Evolutionary conservation across 2,329 filamentous ascomycete species (phyloP), one percentile per base, ranked within the genome.

Genomic region (Chaetomium sp.): DNA sequence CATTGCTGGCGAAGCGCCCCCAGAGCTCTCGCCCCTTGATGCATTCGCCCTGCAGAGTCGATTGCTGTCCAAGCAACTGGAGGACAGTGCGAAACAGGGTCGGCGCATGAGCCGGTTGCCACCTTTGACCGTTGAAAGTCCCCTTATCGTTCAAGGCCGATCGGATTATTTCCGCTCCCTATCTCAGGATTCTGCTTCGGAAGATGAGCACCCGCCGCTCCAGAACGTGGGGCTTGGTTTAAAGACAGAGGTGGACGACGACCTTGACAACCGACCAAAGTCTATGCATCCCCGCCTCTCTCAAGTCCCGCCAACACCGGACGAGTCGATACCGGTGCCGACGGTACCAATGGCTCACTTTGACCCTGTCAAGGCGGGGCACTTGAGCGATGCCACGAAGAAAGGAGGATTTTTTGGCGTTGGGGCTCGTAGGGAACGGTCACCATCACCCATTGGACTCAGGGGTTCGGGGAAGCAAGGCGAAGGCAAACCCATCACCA

Each of bases 11-110:
- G 88, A 92, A 64, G 81, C 88, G 1, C 92, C 94, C 19, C 94
- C 94, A 5, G 88, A 94, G 52, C 79, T 97, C 55, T 97, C 94
- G 6, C 94, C 94, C 9, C 81, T 99, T 61, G 94, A 99, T 78
- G 92, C 92, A 48, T 95, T 99, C 69, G 92, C 92, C 27, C 80
- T 92, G 59, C 92, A 97, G 68, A 95, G 91, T 65, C 86, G 92
- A 56, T 75, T 95, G 64, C 80, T 99, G 51, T 91, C 91, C 41
- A 88, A 84, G 72, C 88, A 95, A 71, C 82, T 99, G 59, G 87
- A 96, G 70, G 86, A 94, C 63, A 86, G 82, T 61, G 81, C 83
- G 44, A 66, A 62, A 49, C 66, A 85, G 82, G 67, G 81, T 82
- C 59, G 91, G 61, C 83, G 91, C 56, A 81, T 96, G 72, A 96